Percentiles rank a stretch among this genome's conserved stretches.
Evolutionary conservation across 2,329 filamentous ascomycete genomes (phyloP).

Genomic region (Ramularia collo-cygni): DNA sequence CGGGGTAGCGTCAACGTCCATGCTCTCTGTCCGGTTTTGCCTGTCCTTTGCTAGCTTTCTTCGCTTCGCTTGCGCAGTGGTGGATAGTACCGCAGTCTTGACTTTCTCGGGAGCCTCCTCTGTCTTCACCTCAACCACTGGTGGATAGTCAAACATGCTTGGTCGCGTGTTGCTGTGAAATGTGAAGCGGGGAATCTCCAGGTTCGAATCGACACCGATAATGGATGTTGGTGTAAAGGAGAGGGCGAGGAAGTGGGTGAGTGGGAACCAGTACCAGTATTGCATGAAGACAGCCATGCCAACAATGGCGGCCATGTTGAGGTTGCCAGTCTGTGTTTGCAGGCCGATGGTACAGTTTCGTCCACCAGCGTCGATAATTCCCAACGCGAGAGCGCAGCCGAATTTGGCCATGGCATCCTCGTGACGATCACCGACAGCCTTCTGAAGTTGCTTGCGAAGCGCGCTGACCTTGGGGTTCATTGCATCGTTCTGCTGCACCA

Average conservation of each 20-base stretch:
- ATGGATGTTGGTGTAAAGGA: slow-evolving; percentile 96
- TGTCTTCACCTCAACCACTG: slow-evolving; percentile 88
- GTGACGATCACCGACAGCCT: slow-evolving; percentile 88
- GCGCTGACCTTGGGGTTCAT: slow-evolving; percentile 95
- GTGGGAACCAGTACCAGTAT: slow-evolving; percentile 99
- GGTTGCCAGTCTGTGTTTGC: slow-evolving; percentile 94
- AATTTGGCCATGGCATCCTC: slow-evolving; percentile 99
- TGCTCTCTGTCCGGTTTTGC: slow-evolving; percentile 81
- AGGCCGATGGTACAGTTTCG: slow-evolving; percentile 97
- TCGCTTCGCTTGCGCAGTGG: slow-evolving; percentile 93
- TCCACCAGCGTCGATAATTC: slow-evolving; percentile 95
- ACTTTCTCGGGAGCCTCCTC: slow-evolving; percentile 92
- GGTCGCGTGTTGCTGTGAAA: slow-evolving; percentile 92
- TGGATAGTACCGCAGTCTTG: slow-evolving; percentile 91
- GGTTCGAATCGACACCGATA: slow-evolving; percentile 86
- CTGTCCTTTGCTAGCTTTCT: slow-evolving; percentile 91
- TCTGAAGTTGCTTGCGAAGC: slow-evolving; percentile 88
- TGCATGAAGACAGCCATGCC: slow-evolving; percentile 98
- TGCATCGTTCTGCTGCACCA: slow-evolving; percentile 97
- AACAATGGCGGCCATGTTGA: slow-evolving; percentile 97
- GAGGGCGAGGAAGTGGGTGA: slow-evolving; percentile 93
- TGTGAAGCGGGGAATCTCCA: slow-evolving; percentile 90
- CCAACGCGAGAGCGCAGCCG: slow-evolving; percentile 83
- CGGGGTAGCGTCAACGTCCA: slow-evolving; percentile 82
- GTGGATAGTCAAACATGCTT: slow-evolving; percentile 95